A percentile compares a stretch with the other conserved stretches of the same genome.
These are phyloP conservation scores for Termitomyces eurrhizus DNA, from an alignment of 768 basidiomycete species.

Conservation along the genomic window DNA sequence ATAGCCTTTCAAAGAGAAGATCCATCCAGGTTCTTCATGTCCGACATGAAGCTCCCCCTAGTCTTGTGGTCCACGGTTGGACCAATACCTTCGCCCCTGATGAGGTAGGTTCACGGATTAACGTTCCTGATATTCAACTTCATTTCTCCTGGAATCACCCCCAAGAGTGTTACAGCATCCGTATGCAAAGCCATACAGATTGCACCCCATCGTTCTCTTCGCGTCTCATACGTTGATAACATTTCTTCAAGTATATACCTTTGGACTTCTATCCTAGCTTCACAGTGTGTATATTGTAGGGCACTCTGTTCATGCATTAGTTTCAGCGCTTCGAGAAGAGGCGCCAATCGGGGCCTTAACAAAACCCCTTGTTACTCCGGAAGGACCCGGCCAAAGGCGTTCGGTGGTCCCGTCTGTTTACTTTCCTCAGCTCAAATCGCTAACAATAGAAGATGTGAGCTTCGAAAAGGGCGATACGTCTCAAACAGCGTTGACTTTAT, in stretches of 20 bases:
- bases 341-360: constrained; percentile 7
- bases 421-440: constrained; percentile 24
- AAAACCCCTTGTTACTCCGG: constrained; percentile 6
- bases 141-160: constrained; percentile 21
- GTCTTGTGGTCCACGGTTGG: constrained; percentile 17
- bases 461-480: constrained; percentile 14
- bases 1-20: constrained; percentile 8
- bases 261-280: constrained; percentile 25
- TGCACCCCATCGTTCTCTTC: constrained; percentile 21
- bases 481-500: neutral
- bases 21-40: constrained; percentile 13
- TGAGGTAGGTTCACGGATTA: neutral
- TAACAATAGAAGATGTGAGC: constrained; percentile 21
- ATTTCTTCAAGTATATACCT: constrained; percentile 16
- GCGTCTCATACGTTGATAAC: constrained; percentile 17
- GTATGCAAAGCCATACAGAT: constrained; percentile 22
- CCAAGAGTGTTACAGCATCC: constrained; percentile 15
- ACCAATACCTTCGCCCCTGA: constrained; percentile 2
- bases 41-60: constrained; percentile 9
- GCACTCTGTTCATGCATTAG: constrained; percentile 17
- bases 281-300: constrained; percentile 21
- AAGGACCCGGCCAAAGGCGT: constrained; percentile 12
- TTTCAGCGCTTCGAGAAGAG: constrained; percentile 23
- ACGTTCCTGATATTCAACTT: constrained; percentile 17
- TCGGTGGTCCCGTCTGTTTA: constrained; percentile 16